Evolutionary conservation across 768 basidiomycete genomes (phyloP).

Genomic region (Leccinum pellstonianum): DNA sequence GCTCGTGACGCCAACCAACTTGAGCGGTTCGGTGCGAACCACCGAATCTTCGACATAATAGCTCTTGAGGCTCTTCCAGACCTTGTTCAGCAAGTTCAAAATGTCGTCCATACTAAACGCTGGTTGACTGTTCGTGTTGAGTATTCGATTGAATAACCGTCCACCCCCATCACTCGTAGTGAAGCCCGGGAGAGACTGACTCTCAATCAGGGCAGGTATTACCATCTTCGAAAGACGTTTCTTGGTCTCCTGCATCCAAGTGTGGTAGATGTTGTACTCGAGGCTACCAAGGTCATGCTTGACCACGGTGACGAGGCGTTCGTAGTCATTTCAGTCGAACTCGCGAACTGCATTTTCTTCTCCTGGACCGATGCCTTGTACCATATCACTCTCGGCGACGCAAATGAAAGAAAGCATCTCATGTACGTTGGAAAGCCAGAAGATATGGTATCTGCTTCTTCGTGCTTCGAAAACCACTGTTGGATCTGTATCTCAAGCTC

Average conservation of each 20-base stretch:
- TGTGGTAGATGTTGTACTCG: slow-evolving; percentile 99
- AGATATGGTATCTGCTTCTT: slow-evolving; percentile 84
- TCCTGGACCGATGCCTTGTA: slow-evolving; percentile 95
- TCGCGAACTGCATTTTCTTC: slow-evolving; percentile 89
- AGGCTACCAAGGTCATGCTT: slow-evolving; percentile 98
- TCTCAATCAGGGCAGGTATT: slow-evolving; percentile 95
- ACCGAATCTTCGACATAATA: slow-evolving; percentile 99
- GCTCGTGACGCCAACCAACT: slow-evolving; percentile 92
- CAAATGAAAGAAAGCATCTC: slow-evolving; percentile 99
- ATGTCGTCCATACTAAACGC: slow-evolving; percentile 99
- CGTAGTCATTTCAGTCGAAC: slow-evolving; percentile 97
- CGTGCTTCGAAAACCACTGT: slow-evolving; percentile 82
- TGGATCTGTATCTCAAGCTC: slow-evolving; percentile 85
- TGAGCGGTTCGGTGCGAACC: slow-evolving; percentile 91
- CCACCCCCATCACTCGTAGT: slow-evolving; percentile 93
- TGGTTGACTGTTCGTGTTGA: slow-evolving; percentile 82
- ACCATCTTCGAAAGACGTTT: slow-evolving; percentile 96
- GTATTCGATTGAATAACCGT: slow-evolving; percentile 88
- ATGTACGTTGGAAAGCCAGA: slow-evolving; percentile 99
- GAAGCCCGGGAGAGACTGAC: slow-evolving; percentile 96
- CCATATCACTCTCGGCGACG: slow-evolving; percentile 98
- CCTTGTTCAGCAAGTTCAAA: slow-evolving; percentile 92
- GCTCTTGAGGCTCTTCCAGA: slow-evolving; percentile 98
- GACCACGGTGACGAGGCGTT: slow-evolving; percentile 94
- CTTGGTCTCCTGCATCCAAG: slow-evolving; percentile 99